Evolutionary conservation across 306 rosid genomes (phyloP), one percentile per base, ranked within the genome.

Genomic region (Rosa chinensis): DNA sequence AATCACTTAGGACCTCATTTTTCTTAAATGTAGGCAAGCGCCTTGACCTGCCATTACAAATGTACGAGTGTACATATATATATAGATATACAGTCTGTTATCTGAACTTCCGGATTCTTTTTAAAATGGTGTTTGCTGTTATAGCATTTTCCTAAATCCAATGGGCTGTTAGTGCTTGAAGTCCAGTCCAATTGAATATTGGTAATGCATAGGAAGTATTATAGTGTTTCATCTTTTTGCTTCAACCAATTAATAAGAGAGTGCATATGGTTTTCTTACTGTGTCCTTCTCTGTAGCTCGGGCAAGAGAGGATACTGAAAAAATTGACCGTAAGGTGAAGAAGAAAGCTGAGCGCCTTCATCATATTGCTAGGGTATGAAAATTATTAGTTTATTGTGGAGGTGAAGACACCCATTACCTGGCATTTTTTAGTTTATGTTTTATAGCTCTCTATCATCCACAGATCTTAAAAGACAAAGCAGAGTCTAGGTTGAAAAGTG

Each of bases 381-480:
- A 77, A 66, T 45, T 77, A 72, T 74, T 42, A 79, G 0, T 44
- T 75, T 69, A 50, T 50, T 56, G 63, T 78, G 55, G 66, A 62
- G 77, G 66, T 59, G 74, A 83, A 69, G 28, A 79, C 80, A 64
- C 70, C 67, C 70, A 44, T 77, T 70, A 66, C 48, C 28, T 69
- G 72, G 76, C 63, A 25, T 48, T 77, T 62, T 66, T 25, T 48
- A 50, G 61, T 11, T 80, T 25, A 73, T 53, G 72, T 55, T 28
- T 68, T 78, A 52, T 14, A 28, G 45, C 70, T 45, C 70, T 76
- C 16, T 66, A 28, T 80, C 28, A 49, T 72, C 79, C 23, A 75
- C 91, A 94, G 99, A 79, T 87, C 63, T 84, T 95, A 77, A 93
- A 89, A 82, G 94, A 93, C 81, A 88, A 84, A 84, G 99, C 99